phyloP scores from a whole-genome alignment of 768 basidiomycete genomes.

The Pleurotus citrinopileatus region DNA sequence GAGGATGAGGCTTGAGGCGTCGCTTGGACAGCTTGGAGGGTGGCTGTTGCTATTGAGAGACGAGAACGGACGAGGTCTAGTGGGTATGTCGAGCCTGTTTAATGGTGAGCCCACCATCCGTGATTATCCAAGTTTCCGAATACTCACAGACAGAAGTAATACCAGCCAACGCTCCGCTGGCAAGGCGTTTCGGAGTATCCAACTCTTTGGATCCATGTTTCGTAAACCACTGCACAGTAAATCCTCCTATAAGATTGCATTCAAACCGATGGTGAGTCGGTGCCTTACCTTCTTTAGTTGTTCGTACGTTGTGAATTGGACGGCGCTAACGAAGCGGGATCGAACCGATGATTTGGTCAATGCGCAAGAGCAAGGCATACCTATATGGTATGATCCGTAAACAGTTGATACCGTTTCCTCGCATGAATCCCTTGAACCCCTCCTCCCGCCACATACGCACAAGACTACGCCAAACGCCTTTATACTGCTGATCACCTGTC shows the following conservation, averaged over 20 bases:
- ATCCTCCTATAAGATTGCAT: conserved; percentile 29
- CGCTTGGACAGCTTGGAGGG: conserved; percentile 39
- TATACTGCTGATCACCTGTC: conserved; percentile 63
- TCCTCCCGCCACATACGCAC: conserved; percentile 92
- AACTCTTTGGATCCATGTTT: conserved; percentile 66
- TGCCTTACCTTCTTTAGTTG: conserved; percentile 76
- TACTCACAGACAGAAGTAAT: conserved; percentile 90
- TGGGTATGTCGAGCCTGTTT: conserved; percentile 80
- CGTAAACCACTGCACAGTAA: conserved; percentile 65
- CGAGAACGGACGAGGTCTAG: conserved; percentile 92
- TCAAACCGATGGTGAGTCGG: background rate
- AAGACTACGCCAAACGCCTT: conserved; percentile 81
- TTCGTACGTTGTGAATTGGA: conserved; percentile 88
- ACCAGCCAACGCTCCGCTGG: conserved; percentile 88
- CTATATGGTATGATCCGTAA: conserved; percentile 90
- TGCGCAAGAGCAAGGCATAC: conserved; percentile 32
- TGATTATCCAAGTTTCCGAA: conserved; percentile 6
- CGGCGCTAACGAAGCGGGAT: conserved; percentile 48
- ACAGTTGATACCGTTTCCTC: conserved; percentile 90
- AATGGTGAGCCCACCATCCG: conserved; percentile 9
- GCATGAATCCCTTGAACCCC: conserved; percentile 90
- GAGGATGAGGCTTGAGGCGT: conserved; percentile 18
- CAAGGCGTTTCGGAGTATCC: conserved; percentile 84
- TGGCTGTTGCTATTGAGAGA: conserved; percentile 91
- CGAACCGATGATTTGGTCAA: background rate